Percentiles rank a stretch among this genome's conserved stretches.
These are phyloP conservation scores for Quercus agrifolia DNA, from an alignment of 306 rosid genomes.

Conservation along the genomic window DNA sequence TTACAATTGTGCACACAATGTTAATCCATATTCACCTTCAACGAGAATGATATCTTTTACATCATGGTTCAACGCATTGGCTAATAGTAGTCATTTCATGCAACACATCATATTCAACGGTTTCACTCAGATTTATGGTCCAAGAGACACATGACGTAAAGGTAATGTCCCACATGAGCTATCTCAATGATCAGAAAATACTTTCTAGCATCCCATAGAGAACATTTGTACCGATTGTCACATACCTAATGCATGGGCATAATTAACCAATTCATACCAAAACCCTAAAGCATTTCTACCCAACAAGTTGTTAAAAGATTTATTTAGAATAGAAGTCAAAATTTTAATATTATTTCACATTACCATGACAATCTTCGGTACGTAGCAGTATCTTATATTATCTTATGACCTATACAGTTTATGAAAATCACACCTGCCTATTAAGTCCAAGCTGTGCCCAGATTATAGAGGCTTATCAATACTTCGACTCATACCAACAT, in stretches of 20 bases:
- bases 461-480: constrained; percentile 1
- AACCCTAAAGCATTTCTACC: neutral
- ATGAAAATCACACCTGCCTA: neutral
- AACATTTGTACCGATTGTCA: neutral
- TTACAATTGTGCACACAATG: neutral
- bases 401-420: neutral
- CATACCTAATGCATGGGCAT: neutral
- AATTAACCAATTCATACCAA: neutral
- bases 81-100: neutral
- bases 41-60: neutral
- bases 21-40: neutral
- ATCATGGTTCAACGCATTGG: neutral
- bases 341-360: too few relatives aligned
- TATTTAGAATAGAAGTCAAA: too few relatives aligned
- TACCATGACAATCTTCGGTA: constrained; percentile 1
- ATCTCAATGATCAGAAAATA: neutral
- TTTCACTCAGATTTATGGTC: neutral
- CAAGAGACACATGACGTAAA: neutral
- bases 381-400: neutral
- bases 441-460: neutral
- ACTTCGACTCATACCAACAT: constrained; percentile 18
- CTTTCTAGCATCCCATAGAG: neutral
- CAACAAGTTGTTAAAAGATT: neutral
- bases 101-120: neutral
- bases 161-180: neutral